These are phyloP conservation scores for Mycena citricolor DNA, from an alignment of 1,284 basidiomycete genomes.

Conservation along the genomic window DNA sequence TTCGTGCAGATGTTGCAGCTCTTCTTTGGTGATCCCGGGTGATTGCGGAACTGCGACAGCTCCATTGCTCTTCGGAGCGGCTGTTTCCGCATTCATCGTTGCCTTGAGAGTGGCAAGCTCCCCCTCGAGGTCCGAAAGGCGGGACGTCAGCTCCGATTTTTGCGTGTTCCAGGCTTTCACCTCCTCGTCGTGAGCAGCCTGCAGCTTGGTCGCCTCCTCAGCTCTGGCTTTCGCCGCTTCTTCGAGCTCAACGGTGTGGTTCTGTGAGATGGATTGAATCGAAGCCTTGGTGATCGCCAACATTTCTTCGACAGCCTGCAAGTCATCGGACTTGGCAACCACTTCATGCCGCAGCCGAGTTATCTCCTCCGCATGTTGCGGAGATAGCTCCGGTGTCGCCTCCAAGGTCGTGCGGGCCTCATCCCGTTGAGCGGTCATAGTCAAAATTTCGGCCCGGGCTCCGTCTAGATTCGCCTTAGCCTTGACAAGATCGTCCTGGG, in stretches of 20 bases:
- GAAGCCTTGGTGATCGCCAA: slow-evolving; percentile 67
- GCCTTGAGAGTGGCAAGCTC: slow-evolving; percentile 69
- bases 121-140: slow-evolving; percentile 70
- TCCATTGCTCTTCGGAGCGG: slow-evolving; percentile 52
- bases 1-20: slow-evolving; percentile 71
- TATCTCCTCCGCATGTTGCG: slow-evolving; percentile 56
- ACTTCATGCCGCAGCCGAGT: slow-evolving; percentile 58
- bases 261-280: slow-evolving; percentile 64
- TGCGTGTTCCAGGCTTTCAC: slow-evolving; percentile 50
- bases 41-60: slow-evolving; percentile 42
- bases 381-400: slow-evolving; percentile 44
- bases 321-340: slow-evolving; percentile 62
- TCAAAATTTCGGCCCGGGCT: slow-evolving; percentile 53
- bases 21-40: slow-evolving; percentile 65
- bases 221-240: slow-evolving; percentile 65
- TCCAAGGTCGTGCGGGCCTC: slow-evolving; percentile 51
- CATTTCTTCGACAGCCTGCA: slow-evolving; percentile 56
- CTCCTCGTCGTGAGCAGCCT: slow-evolving; percentile 58
- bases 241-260: slow-evolving; percentile 70
- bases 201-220: slow-evolving; percentile 66
- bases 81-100: slow-evolving; percentile 45
- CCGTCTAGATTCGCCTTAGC: slow-evolving; percentile 59
- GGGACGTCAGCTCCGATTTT: slow-evolving; percentile 58
- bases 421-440: slow-evolving; percentile 61
- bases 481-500: slow-evolving; percentile 77